Evolutionary conservation across 2,329 filamentous ascomycete genomes (phyloP).

Genomic region (Sphaerostilbella broomeana): DNA sequence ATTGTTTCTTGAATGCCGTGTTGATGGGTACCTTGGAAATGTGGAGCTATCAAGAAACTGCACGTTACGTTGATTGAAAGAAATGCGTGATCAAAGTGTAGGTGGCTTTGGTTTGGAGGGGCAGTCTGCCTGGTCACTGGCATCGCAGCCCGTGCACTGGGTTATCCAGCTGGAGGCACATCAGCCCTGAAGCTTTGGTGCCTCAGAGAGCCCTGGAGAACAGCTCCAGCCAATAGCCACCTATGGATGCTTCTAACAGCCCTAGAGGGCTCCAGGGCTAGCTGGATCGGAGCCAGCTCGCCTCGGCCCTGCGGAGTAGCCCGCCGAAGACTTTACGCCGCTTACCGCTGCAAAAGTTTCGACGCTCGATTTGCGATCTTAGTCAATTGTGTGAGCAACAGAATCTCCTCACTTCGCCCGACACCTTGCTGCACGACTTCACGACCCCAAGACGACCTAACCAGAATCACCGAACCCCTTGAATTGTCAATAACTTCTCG

Average conservation of each 20-base stretch:
- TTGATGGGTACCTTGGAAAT: too few relatives aligned
- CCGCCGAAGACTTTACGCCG: constrained; percentile 2
- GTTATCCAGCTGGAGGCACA: too few relatives aligned
- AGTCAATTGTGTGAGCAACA: constrained; percentile 1
- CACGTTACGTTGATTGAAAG: too few relatives aligned
- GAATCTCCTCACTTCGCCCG: constrained; percentile 1
- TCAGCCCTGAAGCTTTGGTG: neutral
- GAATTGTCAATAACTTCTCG: neutral
- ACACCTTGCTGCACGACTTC: constrained; percentile 6
- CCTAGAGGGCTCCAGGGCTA: constrained; percentile 3
- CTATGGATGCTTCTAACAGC: too few relatives aligned
- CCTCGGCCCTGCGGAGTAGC: constrained; percentile 2
- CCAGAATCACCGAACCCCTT: neutral
- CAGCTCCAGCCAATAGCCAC: too few relatives aligned
- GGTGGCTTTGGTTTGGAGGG: too few relatives aligned
- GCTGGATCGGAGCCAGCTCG: neutral
- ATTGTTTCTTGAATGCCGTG: too few relatives aligned
- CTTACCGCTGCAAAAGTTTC: constrained; percentile 15
- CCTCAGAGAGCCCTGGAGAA: constrained; percentile 2
- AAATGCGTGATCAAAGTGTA: too few relatives aligned
- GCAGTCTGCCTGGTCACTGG: too few relatives aligned
- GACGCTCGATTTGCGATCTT: constrained; percentile 7
- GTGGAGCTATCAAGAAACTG: too few relatives aligned
- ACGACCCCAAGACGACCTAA: neutral
- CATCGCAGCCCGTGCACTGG: too few relatives aligned